Evolutionary conservation across 2,329 filamentous ascomycete genomes (phyloP), one percentile per base, ranked within the genome.

Genomic region (Grosmannia clavigera): DNA sequence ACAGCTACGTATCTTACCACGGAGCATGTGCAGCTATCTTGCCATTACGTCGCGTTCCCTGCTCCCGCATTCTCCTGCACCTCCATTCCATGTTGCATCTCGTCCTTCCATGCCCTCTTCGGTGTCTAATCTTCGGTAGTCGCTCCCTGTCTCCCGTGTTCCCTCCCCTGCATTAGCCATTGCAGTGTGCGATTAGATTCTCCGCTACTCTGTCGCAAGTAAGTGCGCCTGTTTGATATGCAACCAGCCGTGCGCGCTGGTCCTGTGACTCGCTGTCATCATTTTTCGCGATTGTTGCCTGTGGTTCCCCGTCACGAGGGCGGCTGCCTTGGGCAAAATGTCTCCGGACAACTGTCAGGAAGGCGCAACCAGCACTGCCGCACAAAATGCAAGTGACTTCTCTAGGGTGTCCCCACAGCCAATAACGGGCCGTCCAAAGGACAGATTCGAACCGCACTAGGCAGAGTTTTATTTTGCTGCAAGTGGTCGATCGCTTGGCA

Each of bases 141-240:
- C 52, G 29, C 53, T 40, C 53, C 33, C n/a, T 43, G 33, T 31
- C 33, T 38, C 43, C 53, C 53, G 29, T 43, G 53, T n/a, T 57
- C 55, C 38, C 35, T 48, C 55, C 40, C 55, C 55, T 57, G 55
- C 55, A 57, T 50, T 31, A 35, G 55, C 40, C 19, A 57, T 50
- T n/a, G 55, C 22, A 50, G n/a, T 19, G 27, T 31, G 50, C 31
- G 50, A 52, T 52, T 31, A 52, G 50, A 52, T 52, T 31, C 25
- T 52, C 50, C 50, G 50, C 50, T n/a, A 31, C 50, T 31, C 33
- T 52, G 50, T 52, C 27, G 27, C 25, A 52, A n/a, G 50, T 19
- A 22, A 5, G 43, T n/a, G 12, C 6, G 3, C 10, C 25, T 27
- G 25, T 52, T 16, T 50, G 46, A 29, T 16, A 52, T 7, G 14